Percentiles rank a stretch among this genome's conserved stretches.
These are phyloP conservation scores for Saccharomycopsis oosterbeekiorum DNA, from an alignment of 805 yeast species.

Conservation along the genomic window DNA sequence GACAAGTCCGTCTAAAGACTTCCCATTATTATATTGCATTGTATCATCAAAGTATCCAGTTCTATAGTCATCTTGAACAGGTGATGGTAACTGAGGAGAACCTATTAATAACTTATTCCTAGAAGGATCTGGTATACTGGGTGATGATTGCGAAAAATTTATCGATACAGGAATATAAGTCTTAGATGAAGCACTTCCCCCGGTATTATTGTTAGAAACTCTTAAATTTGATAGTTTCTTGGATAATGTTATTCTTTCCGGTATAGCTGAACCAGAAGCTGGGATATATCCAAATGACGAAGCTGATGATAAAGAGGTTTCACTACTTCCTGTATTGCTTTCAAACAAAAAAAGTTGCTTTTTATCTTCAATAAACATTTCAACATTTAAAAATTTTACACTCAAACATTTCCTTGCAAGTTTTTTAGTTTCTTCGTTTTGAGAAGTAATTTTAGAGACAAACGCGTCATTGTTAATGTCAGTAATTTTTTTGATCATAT, in stretches of 20 bases:
- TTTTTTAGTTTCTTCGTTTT: conserved; percentile 6
- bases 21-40: background rate
- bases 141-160: background rate
- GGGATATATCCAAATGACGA: conserved; percentile 13
- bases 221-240: conserved; percentile 16
- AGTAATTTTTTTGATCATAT: background rate
- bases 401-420: conserved; percentile 17
- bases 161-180: background rate
- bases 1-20: background rate
- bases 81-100: background rate
- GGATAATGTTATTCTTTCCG: conserved; percentile 14
- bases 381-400: conserved; percentile 14
- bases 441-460: background rate
- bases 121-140: background rate
- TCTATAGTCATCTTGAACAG: background rate
- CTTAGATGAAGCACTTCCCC: background rate
- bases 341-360: background rate
- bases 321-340: background rate
- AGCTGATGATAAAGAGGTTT: conserved; percentile 6
- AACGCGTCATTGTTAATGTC: background rate
- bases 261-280: conserved; percentile 6
- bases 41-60: background rate
- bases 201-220: conserved; percentile 6
- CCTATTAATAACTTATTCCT: background rate
- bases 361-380: conserved; percentile 10